These are phyloP conservation scores for Arabidopsis hybrid DNA, from an alignment of 441 rosid species.

Conservation along the genomic window DNA sequence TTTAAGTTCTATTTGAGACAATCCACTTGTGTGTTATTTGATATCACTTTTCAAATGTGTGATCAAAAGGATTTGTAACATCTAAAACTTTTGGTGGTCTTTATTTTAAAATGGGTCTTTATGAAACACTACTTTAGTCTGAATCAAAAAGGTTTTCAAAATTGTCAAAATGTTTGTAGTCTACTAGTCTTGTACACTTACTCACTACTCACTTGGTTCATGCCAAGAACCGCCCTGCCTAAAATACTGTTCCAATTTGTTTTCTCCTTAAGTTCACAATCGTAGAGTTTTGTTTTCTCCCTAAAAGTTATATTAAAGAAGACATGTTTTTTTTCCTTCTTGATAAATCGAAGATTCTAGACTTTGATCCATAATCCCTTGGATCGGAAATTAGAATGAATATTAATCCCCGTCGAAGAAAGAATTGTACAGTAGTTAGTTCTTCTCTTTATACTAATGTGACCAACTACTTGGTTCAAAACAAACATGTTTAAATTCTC, in stretches of 20 bases:
- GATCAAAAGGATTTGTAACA: background rate
- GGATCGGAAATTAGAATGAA: too few relatives aligned
- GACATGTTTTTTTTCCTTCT: too few relatives aligned
- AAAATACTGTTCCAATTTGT: background rate
- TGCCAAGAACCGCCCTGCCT: background rate
- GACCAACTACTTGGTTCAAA: too few relatives aligned
- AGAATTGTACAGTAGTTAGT: too few relatives aligned
- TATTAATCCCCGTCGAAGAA: too few relatives aligned
- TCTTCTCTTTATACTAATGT: too few relatives aligned
- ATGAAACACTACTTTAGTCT: too few relatives aligned
- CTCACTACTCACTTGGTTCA: background rate
- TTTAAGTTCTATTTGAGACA: conserved; percentile 24
- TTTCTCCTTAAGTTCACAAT: background rate
- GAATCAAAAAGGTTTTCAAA: background rate
- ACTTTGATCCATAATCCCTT: too few relatives aligned
- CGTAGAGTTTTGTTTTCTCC: background rate
- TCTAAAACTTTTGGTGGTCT: background rate
- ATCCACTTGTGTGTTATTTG: conserved; percentile 12
- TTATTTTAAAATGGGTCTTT: background rate
- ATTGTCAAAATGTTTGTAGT: background rate
- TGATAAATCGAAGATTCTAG: too few relatives aligned
- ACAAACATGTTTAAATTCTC: too few relatives aligned
- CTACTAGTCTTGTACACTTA: background rate
- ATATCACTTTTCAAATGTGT: conserved; percentile 11
- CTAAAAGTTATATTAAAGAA: too few relatives aligned